A percentile compares a stretch with the other conserved stretches of the same genome.
phyloP scores from a whole-genome alignment of 306 rosid genomes.

The Begonia masoniana region DNA sequence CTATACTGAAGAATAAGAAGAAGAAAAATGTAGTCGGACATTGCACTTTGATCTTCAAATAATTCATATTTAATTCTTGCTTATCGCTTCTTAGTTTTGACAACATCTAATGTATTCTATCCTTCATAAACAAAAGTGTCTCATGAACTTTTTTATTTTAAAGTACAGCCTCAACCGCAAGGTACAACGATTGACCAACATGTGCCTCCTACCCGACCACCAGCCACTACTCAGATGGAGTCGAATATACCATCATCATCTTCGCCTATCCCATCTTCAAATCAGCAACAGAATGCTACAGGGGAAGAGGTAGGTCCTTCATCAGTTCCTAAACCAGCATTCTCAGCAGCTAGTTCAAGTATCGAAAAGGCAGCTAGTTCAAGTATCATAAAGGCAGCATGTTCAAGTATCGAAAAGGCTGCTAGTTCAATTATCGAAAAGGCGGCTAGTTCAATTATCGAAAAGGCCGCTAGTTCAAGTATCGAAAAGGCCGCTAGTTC shows the following conservation, averaged over 20 bases:
- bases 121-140: too few species aligned
- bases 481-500: slow-evolving; percentile 22
- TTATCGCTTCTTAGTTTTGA: too few species aligned
- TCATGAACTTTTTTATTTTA: too few species aligned
- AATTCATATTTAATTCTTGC: too few species aligned
- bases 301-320: slow-evolving; percentile 36
- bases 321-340: slow-evolving; percentile 21
- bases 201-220: slow-evolving; percentile 19
- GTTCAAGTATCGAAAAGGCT: slow-evolving; percentile 17
- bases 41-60: too few species aligned
- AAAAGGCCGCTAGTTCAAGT: slow-evolving; percentile 19
- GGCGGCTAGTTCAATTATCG: slow-evolving; percentile 15
- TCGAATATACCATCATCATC: slow-evolving; percentile 36
- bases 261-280: slow-evolving; percentile 33
- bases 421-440: slow-evolving; percentile 6
- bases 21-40: too few species aligned
- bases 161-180: slow-evolving; percentile 29
- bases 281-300: slow-evolving; percentile 32
- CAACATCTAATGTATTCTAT: too few species aligned
- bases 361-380: slow-evolving; percentile 22
- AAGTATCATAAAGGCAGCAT: slow-evolving; percentile 6
- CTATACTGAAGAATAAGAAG: too few species aligned
- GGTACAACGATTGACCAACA: slow-evolving; percentile 26
- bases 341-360: slow-evolving; percentile 15
- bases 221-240: slow-evolving; percentile 20